Base-by-base conservation (phyloP, 305 asterid species). In the Nicotiana rustica region DNA sequence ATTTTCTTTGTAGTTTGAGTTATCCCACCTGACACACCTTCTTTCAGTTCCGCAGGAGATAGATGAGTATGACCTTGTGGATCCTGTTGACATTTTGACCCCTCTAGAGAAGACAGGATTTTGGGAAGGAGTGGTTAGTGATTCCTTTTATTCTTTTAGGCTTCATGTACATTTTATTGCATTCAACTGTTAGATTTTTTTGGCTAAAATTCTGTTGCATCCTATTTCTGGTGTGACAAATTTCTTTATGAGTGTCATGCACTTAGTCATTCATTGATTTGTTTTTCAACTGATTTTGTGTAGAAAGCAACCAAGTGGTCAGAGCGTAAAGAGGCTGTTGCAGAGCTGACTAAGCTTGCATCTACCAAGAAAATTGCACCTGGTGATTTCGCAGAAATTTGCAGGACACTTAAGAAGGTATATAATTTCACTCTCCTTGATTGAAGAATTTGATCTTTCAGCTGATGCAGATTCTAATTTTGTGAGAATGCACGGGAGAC, bases 261-360 rank as follows among this genome's bases (percentile, higher is more conserved):
- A 31, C 66, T 25, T 75, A 29, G 56, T 8, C 31, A 36, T 88
- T 61, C 52, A 33, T 61, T 56, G 12, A 19, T 81, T 52, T 81
- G 44, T 68, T 17, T 35, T 55, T 67, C 66, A 76, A 67, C 59
- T 67, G 62, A 41, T 56, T 55, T 57, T 67, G 85, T 82, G 83
- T 88, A 97, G 99, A 97, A 97, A 97, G 99, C 99, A 90, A 18
- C 97, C 49, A 97, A 97, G 86, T 97, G 99, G 99, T 95, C 97
- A 14, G 99, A 95, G 89, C 91, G 99, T 71, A 97, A 95, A 88
- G 99, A 95, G 68, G 99, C 99, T 69, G 97, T 97, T 85, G 97
- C 95, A 79, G 98, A 93, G 89, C 84, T 97, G 86, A 97, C 98
- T 79, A 95, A 97, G 89, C 98, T 97, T 89, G 97, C 99, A 78